Conservation (phyloP, 1,284 basidiomycete species). For the Moesziomyces sp. region DNA sequence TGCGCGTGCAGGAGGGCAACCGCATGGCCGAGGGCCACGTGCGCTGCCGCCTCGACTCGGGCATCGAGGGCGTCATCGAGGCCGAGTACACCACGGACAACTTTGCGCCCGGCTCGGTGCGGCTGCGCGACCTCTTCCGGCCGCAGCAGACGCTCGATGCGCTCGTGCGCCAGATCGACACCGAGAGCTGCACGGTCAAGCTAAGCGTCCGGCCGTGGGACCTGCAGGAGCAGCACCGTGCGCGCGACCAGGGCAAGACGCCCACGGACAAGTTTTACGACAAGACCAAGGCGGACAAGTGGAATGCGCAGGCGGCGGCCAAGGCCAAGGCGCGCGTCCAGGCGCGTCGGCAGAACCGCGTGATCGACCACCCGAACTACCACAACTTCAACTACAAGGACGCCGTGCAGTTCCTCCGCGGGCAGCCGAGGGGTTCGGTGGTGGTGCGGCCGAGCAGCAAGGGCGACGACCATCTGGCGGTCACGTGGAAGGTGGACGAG, state of each 20-base stretch:
- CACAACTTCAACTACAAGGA: constrained; percentile 92
- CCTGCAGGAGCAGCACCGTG: constrained; percentile 74
- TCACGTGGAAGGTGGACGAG: constrained; percentile 99
- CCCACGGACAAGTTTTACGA: constrained; percentile 79
- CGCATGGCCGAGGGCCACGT: constrained; percentile 58
- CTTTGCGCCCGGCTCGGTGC: constrained; percentile 48
- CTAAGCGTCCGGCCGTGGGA: constrained; percentile 81
- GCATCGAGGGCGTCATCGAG: constrained; percentile 72
- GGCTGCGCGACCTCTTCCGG: constrained; percentile 55
- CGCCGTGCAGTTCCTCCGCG: constrained; percentile 88
- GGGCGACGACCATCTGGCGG: constrained; percentile 90
- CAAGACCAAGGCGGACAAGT: constrained; percentile 75
- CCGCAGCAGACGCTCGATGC: constrained; percentile 81
- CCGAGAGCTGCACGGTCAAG: constrained; percentile 77
- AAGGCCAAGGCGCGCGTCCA: constrained; percentile 84
- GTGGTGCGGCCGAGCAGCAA: constrained; percentile 96
- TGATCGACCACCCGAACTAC: constrained; percentile 99
- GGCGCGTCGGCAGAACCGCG: constrained; percentile 74
- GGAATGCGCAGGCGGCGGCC: constrained; percentile 78
- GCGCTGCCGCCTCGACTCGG: constrained; percentile 86
- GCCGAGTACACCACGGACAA: constrained; percentile 54
- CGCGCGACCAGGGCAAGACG: constrained; percentile 75
- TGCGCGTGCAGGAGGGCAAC: constrained; percentile 70
- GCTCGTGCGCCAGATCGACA: constrained; percentile 79
- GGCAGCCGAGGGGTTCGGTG: constrained; percentile 78